Percentiles rank a stretch among this genome's conserved stretches.
phyloP scores from a whole-genome alignment of 1,284 basidiomycete genomes.

The Ceratobasidium sp. region DNA sequence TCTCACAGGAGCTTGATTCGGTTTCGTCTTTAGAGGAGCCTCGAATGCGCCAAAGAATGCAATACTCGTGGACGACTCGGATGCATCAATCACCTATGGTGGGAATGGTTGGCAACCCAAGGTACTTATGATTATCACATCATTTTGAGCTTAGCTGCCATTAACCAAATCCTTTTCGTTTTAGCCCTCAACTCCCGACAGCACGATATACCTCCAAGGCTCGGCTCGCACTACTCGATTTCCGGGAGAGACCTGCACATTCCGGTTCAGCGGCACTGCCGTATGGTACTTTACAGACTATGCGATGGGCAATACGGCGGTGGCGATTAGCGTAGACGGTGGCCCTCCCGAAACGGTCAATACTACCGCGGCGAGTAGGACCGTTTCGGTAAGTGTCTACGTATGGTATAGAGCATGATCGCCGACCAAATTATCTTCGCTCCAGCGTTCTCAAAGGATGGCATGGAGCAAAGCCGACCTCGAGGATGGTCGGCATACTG shows the following conservation, averaged over 20 bases:
- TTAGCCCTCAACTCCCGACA: not conserved
- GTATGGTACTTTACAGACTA: slow-evolving; percentile 29
- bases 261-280: slow-evolving; percentile 23
- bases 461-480: slow-evolving; percentile 12
- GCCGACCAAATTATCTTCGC: not conserved
- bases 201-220: not conserved
- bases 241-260: not conserved
- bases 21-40: not conserved
- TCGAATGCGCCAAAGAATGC: not conserved
- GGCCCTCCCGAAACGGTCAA: not conserved
- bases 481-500: not conserved
- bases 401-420: not conserved
- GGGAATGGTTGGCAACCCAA: slow-evolving; percentile 13
- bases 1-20: not conserved
- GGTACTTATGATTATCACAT: not conserved
- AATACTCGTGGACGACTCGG: not conserved
- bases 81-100: not conserved
- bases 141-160: not conserved
- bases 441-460: slow-evolving; percentile 8
- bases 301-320: not conserved
- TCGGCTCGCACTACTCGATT: not conserved
- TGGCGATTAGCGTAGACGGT: slow-evolving; percentile 23
- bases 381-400: not conserved
- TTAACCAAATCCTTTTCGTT: not conserved
- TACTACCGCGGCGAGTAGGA: not conserved